Base-by-base conservation (phyloP, 2,329 filamentous ascomycete species). In the Ophiostoma quercus region DNA sequence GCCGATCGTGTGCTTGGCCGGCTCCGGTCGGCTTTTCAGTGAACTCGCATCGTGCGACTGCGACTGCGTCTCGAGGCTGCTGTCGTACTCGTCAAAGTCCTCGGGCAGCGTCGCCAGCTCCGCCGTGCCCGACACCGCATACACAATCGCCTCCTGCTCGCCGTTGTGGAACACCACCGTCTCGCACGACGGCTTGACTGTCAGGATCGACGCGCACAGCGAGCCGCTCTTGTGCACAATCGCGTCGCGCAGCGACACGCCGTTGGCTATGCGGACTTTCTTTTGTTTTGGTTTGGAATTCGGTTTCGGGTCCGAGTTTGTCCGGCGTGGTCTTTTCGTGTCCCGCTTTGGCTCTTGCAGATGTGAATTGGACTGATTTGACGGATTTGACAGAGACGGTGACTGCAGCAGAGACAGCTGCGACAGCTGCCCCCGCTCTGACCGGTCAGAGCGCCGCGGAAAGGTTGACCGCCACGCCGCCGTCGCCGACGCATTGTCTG, bases 141-240 rank as follows among this genome's bases (percentile, higher is more conserved):
- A 90, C 67, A 92, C 84, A 68, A 92, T 88, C 8, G 88, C 88
- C 73, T 92, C 89, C 82, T 91, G 87, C 75, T 88, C 84, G 69
- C 88, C 89, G 74, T 92, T 88, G 74, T 92, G 90, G 73, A 90
- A 88, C 29, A 92, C 82, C 6, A 85, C 84, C 0, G 87, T 88
- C 2, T 83, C 79, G 37, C 86, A 87, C 68, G 85, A 83, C 7
- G 89, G 87, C 73, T 87, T 85, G 1, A 88, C 85, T 54, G 88
- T 84, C 78, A 90, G 83, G 11, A 90, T 85, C 86, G 87, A 87
- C 39, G 88, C 88, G 76, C 89, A 91, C 78, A 92, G 84, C 71
- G 84, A 85, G 71, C 89, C 85, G 69, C 85, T 88, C 76, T 87
- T 84, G 75, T 85, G 83, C 65, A 89, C 82, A 67, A 92, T 83